Base-by-base conservation (phyloP, 2,329 filamentous ascomycete genomes). In the Colletotrichum brevisporum region DNA sequence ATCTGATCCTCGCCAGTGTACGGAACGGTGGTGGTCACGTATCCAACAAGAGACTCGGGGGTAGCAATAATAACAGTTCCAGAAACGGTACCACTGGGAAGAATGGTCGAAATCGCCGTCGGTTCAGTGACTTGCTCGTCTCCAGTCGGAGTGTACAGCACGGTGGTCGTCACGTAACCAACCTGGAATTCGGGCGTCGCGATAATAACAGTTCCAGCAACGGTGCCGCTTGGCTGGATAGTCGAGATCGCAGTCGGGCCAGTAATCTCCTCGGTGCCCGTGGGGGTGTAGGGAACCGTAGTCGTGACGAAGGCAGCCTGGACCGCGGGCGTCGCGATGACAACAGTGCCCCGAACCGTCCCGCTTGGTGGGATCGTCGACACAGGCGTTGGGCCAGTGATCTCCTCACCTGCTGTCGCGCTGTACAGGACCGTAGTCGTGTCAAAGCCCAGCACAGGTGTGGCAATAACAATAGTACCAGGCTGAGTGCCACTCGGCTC, bases 21-120 rank as follows among this genome's bases (percentile, higher is more conserved):
- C 43, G 63, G 65, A 5, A 39, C 53, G 21, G 66, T 65, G 5
- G 69, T 53, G 4, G 68, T 72, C 5, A 69, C 41, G 48, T 8
- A 31, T 31, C 27, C 27, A 31, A 31, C 41, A 3, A 13, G 41
- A 9, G 27, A 21, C 12, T 12, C 50, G 21, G 50, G 21, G 9
- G 50, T 26, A 6, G 24, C 24, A 12, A 31, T 31, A n/a, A 60
- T 31, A 10, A 60, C 27, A 10, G 31, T 58, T 26, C 56, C 41
- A 43, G 41, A 43, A 43, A 10, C 24, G 8, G 70, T 59, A 4
- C 53, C 57, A 12, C 47, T 64, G 21, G 58, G 63, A 8, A 31
- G 41, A 5, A 63, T 57, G 5, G 68, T 67, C 5, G 58, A 52
- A 10, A 61, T n/a, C 5, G 58, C 18, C 2, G 58, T 61, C 6